phyloP scores from a whole-genome alignment of 306 rosid genomes.

The Castanospermum australe region DNA sequence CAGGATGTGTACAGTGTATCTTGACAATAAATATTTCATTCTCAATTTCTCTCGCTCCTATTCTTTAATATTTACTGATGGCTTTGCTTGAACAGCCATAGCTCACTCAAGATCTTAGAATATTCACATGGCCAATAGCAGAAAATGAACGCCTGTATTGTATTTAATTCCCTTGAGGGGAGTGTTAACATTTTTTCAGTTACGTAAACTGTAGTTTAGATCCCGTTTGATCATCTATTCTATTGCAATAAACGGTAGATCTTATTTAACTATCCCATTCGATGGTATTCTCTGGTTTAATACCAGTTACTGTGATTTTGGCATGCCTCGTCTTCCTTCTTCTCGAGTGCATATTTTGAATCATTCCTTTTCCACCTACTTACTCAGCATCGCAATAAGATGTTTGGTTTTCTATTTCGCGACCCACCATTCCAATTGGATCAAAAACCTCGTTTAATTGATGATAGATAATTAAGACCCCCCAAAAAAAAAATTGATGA shows the following conservation, averaged over 20 bases:
- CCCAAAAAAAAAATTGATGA: no score
- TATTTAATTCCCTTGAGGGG: slow-evolving; percentile 18
- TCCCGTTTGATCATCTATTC: slow-evolving; percentile 4
- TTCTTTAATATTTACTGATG: slow-evolving; percentile 9
- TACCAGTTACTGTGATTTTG: background rate
- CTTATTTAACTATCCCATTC: background rate
- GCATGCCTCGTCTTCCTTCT: background rate
- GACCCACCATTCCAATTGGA: background rate
- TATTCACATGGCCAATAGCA: slow-evolving; percentile 23
- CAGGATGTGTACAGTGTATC: slow-evolving; percentile 50
- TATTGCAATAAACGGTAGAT: background rate
- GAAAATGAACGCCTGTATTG: slow-evolving; percentile 9
- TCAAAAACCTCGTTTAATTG: background rate
- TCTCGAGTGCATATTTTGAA: background rate
- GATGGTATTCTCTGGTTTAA: background rate
- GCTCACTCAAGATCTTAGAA: slow-evolving; percentile 5
- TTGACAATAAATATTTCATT: slow-evolving; percentile 18
- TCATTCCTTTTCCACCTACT: no score
- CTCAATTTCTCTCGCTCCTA: background rate
- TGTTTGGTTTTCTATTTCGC: background rate
- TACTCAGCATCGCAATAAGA: background rate
- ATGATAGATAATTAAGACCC: background rate
- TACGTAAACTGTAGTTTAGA: slow-evolving; percentile 15
- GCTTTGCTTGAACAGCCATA: slow-evolving; percentile 27
- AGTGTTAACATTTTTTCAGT: slow-evolving; percentile 15